Conservation (phyloP, 139 green algal genomes). For the Zygnema cylindricum region DNA sequence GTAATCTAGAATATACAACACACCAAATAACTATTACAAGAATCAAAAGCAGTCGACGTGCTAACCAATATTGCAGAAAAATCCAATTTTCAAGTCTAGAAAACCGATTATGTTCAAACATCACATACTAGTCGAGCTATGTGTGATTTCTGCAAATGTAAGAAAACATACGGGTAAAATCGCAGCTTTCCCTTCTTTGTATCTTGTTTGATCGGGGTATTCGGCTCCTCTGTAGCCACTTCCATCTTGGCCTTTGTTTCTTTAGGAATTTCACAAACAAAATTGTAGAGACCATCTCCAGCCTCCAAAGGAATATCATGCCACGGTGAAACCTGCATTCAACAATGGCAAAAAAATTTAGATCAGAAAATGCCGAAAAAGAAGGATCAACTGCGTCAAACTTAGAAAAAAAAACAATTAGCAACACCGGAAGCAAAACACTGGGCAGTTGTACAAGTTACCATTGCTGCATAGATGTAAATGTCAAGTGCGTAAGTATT, state of each 20-base stretch:
- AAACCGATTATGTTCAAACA: too few species aligned
- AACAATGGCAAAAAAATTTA: neutral
- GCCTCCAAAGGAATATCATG: conserved; percentile 95
- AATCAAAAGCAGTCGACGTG: too few species aligned
- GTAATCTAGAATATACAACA: too few species aligned
- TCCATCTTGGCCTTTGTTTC: conserved; percentile 99
- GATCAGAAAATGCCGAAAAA: neutral
- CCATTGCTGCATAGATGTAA: too few species aligned
- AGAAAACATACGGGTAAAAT: conserved; percentile 83
- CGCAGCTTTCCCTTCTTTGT: conserved; percentile 99
- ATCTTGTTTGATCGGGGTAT: conserved; percentile 99
- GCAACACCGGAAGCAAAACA: too few species aligned
- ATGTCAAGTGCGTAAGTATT: too few species aligned
- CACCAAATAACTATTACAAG: too few species aligned
- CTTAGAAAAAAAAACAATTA: neutral
- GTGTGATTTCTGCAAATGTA: neutral
- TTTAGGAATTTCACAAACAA: conserved; percentile 96
- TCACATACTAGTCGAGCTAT: neutral
- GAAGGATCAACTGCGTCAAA: neutral
- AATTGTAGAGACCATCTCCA: conserved; percentile 88
- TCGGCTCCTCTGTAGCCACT: conserved; percentile 91
- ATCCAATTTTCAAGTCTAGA: too few species aligned
- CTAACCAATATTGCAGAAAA: too few species aligned
- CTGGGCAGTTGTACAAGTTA: too few species aligned
- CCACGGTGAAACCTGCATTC: conserved; percentile 82